phyloP scores from a whole-genome alignment of 2,329 filamentous ascomycete species.

The Botrytis hyacinthi region DNA sequence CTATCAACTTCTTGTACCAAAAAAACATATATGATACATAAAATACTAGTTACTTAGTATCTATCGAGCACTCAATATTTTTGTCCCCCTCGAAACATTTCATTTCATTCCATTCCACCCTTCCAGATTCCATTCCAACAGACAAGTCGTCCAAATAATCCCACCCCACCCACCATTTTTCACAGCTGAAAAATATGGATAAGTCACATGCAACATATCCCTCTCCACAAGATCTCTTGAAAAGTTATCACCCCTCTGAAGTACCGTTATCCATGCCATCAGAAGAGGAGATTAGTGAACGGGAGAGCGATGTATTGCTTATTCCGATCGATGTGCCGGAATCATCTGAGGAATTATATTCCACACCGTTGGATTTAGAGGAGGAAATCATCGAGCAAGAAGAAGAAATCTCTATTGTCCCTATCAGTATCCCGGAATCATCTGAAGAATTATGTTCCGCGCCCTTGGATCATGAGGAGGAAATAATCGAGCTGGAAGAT shows the following conservation, averaged over 20 bases:
- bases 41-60: background rate
- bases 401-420: too few species aligned
- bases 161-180: background rate
- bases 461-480: too few species aligned
- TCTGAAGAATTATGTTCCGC: too few species aligned
- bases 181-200: background rate
- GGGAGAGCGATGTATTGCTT: background rate
- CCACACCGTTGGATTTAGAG: background rate
- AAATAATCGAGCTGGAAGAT: background rate
- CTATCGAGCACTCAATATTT: background rate
- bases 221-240: background rate
- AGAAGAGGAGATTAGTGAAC: background rate
- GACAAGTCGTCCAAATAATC: background rate
- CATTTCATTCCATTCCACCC: background rate
- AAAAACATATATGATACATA: background rate
- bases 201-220: background rate
- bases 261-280: background rate
- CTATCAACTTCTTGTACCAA: background rate
- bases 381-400: too few species aligned
- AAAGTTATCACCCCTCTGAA: background rate
- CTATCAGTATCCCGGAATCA: too few species aligned
- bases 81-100: background rate
- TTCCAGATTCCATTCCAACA: background rate
- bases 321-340: background rate
- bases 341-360: rapidly evolving